These are phyloP conservation scores for Ceratobasidium sp. DNA, from an alignment of 1,284 basidiomycete genomes.

Conservation along the genomic window DNA sequence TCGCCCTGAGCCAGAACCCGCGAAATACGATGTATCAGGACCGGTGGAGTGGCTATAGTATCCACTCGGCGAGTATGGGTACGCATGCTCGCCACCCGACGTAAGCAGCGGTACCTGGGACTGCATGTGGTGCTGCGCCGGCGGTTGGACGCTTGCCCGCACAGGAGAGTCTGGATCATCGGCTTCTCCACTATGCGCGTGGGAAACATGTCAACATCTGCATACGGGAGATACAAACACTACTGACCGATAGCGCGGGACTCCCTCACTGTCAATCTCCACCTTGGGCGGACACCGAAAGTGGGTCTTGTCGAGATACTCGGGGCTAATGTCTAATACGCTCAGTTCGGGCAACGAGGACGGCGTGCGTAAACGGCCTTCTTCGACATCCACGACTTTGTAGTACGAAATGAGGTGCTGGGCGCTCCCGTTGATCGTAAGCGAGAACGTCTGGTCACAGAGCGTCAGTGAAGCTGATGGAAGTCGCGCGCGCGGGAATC, in stretches of 20 bases:
- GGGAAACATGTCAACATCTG: not conserved
- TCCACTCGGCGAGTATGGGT: not conserved
- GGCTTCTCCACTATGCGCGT: constrained; percentile 29
- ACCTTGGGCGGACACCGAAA: constrained; percentile 90
- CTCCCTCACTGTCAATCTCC: constrained; percentile 81
- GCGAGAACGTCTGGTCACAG: constrained; percentile 80
- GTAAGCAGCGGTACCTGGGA: constrained; percentile 24
- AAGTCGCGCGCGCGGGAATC: constrained; percentile 21
- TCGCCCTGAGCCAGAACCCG: not conserved
- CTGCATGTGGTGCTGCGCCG: constrained; percentile 8
- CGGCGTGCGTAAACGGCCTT: constrained; percentile 85
- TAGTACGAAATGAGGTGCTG: constrained; percentile 98
- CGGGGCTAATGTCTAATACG: constrained; percentile 83
- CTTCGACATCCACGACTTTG: constrained; percentile 88
- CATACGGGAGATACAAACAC: not conserved
- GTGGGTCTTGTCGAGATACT: constrained; percentile 89
- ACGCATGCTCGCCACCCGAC: not conserved
- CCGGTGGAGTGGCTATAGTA: constrained; percentile 23
- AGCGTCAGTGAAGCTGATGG: constrained; percentile 44
- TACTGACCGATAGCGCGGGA: constrained; percentile 71
- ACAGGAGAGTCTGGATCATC: constrained; percentile 38
- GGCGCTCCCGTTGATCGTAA: constrained; percentile 82
- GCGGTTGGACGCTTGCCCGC: constrained; percentile 8
- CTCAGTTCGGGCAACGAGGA: constrained; percentile 89
- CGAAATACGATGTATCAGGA: not conserved